Evolutionary conservation across 768 basidiomycete species (phyloP).

Genomic region (Cystofilobasidium capitatum): DNA sequence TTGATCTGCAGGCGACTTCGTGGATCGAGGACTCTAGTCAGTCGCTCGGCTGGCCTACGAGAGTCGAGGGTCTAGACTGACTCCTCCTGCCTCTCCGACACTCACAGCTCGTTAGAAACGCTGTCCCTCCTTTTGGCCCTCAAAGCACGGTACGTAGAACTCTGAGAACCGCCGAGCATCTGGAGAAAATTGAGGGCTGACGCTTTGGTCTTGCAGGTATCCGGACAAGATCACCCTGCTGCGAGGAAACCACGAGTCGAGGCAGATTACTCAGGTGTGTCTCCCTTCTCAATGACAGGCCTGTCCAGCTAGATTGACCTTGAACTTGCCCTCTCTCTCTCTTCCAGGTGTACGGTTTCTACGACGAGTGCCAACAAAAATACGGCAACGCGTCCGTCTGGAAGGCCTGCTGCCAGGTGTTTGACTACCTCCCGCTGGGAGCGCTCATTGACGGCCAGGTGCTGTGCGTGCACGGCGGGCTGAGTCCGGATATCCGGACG

Average conservation of each 20-base stretch:
- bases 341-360: slow-evolving; percentile 68
- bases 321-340: not conserved
- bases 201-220: slow-evolving; percentile 55
- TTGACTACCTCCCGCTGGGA: slow-evolving; percentile 83
- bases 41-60: not conserved
- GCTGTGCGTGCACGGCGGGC: slow-evolving; percentile 88
- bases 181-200: too few species aligned
- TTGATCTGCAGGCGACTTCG: slow-evolving; percentile 73
- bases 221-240: slow-evolving; percentile 85
- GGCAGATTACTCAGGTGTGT: slow-evolving; percentile 87
- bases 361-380: slow-evolving; percentile 97
- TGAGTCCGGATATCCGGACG: slow-evolving; percentile 90
- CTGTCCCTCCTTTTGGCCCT: slow-evolving; percentile 77
- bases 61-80: not conserved
- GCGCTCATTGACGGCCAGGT: slow-evolving; percentile 85
- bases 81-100: not conserved
- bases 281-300: not conserved
- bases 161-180: not conserved
- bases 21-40: slow-evolving; percentile 82
- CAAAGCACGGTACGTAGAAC: slow-evolving; percentile 62
- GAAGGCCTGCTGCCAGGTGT: slow-evolving; percentile 95
- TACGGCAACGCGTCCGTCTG: slow-evolving; percentile 91
- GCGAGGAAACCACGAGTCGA: slow-evolving; percentile 89
- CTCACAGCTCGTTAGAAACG: slow-evolving; percentile 63
- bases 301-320: too few species aligned